Conservation (phyloP, 2,329 filamentous ascomycete genomes). For the Kalmusia sp. region DNA sequence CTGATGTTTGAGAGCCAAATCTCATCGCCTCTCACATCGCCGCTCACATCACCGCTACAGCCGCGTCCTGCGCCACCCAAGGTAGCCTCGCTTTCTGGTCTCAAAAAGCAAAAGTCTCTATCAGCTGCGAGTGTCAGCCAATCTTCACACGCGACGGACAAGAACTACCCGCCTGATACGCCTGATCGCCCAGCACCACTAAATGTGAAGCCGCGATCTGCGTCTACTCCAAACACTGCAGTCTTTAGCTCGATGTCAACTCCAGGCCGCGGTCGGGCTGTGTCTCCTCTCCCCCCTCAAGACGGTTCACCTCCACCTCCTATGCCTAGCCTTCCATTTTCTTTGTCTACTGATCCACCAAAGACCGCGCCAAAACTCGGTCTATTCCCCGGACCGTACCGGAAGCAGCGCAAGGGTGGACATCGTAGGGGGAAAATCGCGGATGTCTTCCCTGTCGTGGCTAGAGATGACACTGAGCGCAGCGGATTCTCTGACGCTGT, state of each 20-base stretch:
- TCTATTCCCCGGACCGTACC: no score
- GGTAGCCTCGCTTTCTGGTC: not conserved
- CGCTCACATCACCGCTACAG: not conserved
- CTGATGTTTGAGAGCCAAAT: not conserved
- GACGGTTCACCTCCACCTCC: not conserved
- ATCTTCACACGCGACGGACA: not conserved
- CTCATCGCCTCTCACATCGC: not conserved
- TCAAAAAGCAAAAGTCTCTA: not conserved
- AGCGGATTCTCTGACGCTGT: no score
- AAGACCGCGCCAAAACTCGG: no score
- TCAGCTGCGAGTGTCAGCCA: not conserved
- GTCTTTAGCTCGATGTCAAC: conserved; percentile 20
- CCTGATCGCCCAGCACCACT: conserved; percentile 39
- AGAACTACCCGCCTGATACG: conserved; percentile 14
- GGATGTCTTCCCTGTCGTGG: no score
- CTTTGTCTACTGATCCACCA: not conserved
- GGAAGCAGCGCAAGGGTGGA: no score
- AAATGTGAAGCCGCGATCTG: conserved; percentile 20
- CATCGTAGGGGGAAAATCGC: no score
- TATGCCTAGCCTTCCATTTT: not conserved
- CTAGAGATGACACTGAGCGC: no score
- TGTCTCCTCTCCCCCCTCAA: not conserved
- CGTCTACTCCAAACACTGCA: conserved; percentile 2
- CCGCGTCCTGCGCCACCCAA: not conserved
- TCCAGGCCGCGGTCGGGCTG: conserved; percentile 4